Percentiles rank a stretch among this genome's conserved stretches.
phyloP scores from a whole-genome alignment of 2,329 filamentous ascomycete genomes.

The Alternaria atra region DNA sequence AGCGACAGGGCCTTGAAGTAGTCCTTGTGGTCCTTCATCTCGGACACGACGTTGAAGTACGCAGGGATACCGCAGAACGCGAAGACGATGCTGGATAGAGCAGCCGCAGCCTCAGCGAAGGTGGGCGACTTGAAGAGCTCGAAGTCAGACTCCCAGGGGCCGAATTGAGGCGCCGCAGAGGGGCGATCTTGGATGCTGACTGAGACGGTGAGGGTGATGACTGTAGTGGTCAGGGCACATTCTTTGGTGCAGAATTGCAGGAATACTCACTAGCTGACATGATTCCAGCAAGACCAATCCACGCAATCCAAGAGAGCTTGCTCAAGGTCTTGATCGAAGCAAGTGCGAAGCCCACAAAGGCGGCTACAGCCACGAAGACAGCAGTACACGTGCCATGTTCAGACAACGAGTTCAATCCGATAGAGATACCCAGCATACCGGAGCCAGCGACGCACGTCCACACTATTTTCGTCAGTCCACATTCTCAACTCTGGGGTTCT shows the following conservation, averaged over 20 bases:
- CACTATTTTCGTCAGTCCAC: conserved; percentile 15
- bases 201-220: conserved; percentile 35
- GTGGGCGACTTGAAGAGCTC: conserved; percentile 26
- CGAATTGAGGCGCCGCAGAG: conserved; percentile 30
- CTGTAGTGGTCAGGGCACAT: conserved; percentile 15
- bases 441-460: conserved; percentile 71
- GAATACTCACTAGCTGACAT: conserved; percentile 29
- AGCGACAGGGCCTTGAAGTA: conserved; percentile 63
- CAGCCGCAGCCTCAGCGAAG: conserved; percentile 30
- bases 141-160: conserved; percentile 34
- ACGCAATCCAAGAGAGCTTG: conserved; percentile 37
- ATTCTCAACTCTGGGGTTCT: conserved; percentile 14
- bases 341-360: conserved; percentile 61
- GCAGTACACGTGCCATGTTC: conserved; percentile 71
- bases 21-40: conserved; percentile 68
- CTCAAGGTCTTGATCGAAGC: conserved; percentile 55
- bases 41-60: conserved; percentile 73
- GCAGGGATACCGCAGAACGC: conserved; percentile 66
- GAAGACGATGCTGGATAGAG: conserved; percentile 35
- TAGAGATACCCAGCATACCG: conserved; percentile 66
- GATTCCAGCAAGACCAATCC: conserved; percentile 35
- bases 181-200: conserved; percentile 40
- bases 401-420: conserved; percentile 59
- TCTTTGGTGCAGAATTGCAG: background rate
- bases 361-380: conserved; percentile 68